Evolutionary conservation across 495 filamentous ascomycete species (phyloP).

Genomic region (Diplogelasinospora grovesii): DNA sequence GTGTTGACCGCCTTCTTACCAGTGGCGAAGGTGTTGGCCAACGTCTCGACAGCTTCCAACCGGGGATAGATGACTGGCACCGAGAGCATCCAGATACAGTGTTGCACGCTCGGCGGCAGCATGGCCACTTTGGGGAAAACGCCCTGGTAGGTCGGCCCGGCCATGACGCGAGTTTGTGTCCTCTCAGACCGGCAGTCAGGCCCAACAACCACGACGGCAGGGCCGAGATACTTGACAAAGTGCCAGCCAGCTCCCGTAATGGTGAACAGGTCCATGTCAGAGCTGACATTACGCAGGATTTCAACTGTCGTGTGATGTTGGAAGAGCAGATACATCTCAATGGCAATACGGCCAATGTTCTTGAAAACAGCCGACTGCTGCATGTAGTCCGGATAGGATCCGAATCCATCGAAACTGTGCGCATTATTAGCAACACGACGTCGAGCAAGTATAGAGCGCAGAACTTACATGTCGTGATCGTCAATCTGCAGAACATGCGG

Average conservation of each 20-base stretch:
- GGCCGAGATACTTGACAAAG: constrained; percentile 93
- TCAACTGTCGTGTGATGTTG: constrained; percentile 97
- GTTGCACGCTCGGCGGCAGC: constrained; percentile 87
- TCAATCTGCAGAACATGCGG: constrained; percentile 89
- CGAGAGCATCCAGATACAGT: constrained; percentile 91
- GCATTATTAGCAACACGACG: constrained; percentile 12
- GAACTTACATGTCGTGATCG: constrained; percentile 93
- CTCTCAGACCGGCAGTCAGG: constrained; percentile 87
- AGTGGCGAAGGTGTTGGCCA: constrained; percentile 85
- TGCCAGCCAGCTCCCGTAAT: constrained; percentile 97
- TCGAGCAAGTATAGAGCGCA: not conserved
- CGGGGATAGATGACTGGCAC: constrained; percentile 89
- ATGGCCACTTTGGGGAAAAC: constrained; percentile 92
- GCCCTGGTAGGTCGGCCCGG: constrained; percentile 93
- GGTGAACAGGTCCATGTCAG: constrained; percentile 89
- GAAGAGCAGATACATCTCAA: constrained; percentile 98
- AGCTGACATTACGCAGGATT: constrained; percentile 76
- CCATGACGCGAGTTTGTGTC: constrained; percentile 85
- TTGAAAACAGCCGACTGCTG: constrained; percentile 96
- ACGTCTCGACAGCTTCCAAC: constrained; percentile 79
- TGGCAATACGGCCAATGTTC: constrained; percentile 94
- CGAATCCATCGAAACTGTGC: constrained; percentile 89
- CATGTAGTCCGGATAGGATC: constrained; percentile 97
- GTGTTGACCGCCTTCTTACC: constrained; percentile 94
- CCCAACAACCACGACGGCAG: constrained; percentile 81